Percentiles rank a stretch among this genome's conserved stretches.
phyloP scores from a whole-genome alignment of 2,329 filamentous ascomycete genomes.

The Apiospora arundinis region DNA sequence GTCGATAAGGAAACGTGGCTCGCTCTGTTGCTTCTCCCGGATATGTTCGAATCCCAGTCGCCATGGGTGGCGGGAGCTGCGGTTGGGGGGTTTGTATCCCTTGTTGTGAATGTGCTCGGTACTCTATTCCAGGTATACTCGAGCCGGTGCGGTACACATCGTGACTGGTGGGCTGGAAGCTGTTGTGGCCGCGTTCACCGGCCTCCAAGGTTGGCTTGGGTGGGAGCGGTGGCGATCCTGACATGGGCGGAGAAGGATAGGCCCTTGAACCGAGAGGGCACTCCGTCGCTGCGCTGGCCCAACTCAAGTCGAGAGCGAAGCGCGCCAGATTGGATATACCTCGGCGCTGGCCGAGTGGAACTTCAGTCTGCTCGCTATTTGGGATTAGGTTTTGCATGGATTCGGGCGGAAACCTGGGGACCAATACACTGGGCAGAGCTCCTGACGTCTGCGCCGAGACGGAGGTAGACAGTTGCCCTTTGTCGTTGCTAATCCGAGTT shows the following conservation, averaged over 20 bases:
- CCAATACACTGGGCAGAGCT: conserved; percentile 32
- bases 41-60: conserved; percentile 43
- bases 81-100: conserved; percentile 39
- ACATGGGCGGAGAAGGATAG: conserved; percentile 78
- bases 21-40: conserved; percentile 47
- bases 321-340: conserved; percentile 60
- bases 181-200: conserved; percentile 59
- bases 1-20: conserved; percentile 47
- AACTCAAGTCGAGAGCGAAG: conserved; percentile 62
- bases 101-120: conserved; percentile 37
- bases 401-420: conserved; percentile 38
- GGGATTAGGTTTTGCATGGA: conserved; percentile 63
- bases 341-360: conserved; percentile 64
- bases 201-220: conserved; percentile 64
- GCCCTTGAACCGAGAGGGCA: conserved; percentile 61
- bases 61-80: conserved; percentile 32
- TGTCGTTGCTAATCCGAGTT: conserved; percentile 18
- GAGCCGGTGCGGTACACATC: conserved; percentile 56
- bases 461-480: conserved; percentile 29
- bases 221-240: conserved; percentile 69
- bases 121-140: conserved; percentile 44
- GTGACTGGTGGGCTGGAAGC: conserved; percentile 52
- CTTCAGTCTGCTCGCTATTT: conserved; percentile 49
- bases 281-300: conserved; percentile 61
- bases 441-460: conserved; percentile 35